Base-by-base conservation (phyloP, 352 stramenopile species). In the Poterioochromonas sp. region DNA sequence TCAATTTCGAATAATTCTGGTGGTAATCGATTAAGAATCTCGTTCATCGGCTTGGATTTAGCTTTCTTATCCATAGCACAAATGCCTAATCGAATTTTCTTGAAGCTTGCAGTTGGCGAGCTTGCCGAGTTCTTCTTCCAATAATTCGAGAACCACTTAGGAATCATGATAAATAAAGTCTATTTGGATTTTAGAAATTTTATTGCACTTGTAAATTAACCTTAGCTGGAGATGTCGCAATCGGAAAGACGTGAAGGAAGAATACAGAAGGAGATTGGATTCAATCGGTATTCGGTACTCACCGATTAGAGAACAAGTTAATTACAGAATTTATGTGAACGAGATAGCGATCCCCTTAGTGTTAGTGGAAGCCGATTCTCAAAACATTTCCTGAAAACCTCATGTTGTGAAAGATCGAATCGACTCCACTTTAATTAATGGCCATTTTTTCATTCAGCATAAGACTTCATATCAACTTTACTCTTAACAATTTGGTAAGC, bases 31-130 rank as follows among this genome's bases (percentile, higher is more conserved):
- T 87, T 88, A 35, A 98, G 79, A 81, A 98, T 98, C 83, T 98
- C 94, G 51, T 87, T 86, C 94, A 98, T 98, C 63, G 94, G 93
- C 83, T 98, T 98, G 49, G 89, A 97, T 41, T 37, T 43, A 3
- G 71, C 49, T 37, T 78, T 78, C n/a, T 98, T 99, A 84, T 97
- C 93, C 95, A 98, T 98, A 60, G 95, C 95, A 81, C 95, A 98
- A 54, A 99, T 94, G 41, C 94, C 95, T 3, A 58, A 26, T 26
- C 15, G 15, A 58, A 58, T 58, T 58, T 58, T 58, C 47, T 58
- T 58, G 47, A 26, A 26, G 47, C 15, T 58, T n/a, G n/a, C n/a
- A n/a, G n/a, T n/a, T n/a, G n/a, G n/a, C n/a, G n/a, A 58, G 15
- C 47, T 58, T 58, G 15, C 47, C 47, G 47, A 26, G 15, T 58